Percentiles rank a stretch among this genome's conserved stretches.
These are phyloP conservation scores for Xylaria polymorpha DNA, from an alignment of 2,329 filamentous ascomycete genomes.

Conservation along the genomic window DNA sequence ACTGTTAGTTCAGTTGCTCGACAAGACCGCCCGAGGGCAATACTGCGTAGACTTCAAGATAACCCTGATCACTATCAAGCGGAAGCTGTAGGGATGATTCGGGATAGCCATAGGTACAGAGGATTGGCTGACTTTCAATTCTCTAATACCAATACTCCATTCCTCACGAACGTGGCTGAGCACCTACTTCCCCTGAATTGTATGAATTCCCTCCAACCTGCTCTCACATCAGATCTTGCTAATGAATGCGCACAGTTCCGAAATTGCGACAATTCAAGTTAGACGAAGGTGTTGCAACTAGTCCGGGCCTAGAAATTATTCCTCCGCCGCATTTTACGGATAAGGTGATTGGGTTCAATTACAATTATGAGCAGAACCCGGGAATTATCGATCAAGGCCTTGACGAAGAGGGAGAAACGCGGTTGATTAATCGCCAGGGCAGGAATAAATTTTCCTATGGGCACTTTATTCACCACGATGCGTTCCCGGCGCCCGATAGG, in stretches of 20 bases:
- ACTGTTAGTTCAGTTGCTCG: constrained; percentile 58
- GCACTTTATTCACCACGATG: constrained; percentile 69
- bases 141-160: constrained; percentile 73
- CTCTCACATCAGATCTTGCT: constrained; percentile 32
- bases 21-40: constrained; percentile 63
- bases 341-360: constrained; percentile 78
- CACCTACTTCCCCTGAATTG: constrained; percentile 78
- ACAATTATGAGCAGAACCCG: constrained; percentile 87
- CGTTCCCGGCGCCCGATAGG: constrained; percentile 70
- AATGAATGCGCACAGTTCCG: constrained; percentile 54
- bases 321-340: constrained; percentile 84
- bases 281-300: constrained; percentile 68
- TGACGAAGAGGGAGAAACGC: constrained; percentile 63
- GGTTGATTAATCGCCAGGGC: constrained; percentile 67
- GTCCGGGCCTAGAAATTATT: constrained; percentile 74
- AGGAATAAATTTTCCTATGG: constrained; percentile 66
- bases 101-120: constrained; percentile 87
- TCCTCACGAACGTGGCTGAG: constrained; percentile 77
- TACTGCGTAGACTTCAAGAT: constrained; percentile 75
- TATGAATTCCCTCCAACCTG: constrained; percentile 51
- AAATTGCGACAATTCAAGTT: constrained; percentile 73
- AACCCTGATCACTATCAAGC: constrained; percentile 75
- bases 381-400: constrained; percentile 72
- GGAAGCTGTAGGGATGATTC: constrained; percentile 77
- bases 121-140: constrained; percentile 89